Evolutionary conservation across 1,284 basidiomycete genomes (phyloP).

Genomic region (Psilocybe mexicana): DNA sequence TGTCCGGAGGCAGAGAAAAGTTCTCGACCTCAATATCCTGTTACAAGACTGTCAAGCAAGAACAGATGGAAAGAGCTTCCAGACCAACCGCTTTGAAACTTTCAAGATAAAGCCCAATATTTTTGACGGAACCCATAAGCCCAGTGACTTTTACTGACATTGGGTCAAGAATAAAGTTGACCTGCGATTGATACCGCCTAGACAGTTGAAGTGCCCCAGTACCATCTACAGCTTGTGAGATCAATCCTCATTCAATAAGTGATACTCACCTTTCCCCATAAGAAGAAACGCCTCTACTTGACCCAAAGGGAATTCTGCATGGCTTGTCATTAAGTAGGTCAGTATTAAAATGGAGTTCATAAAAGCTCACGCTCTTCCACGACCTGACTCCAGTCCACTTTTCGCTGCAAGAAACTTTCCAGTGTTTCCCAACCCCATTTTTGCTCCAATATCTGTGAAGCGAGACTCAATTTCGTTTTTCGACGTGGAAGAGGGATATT

Average conservation of each 20-base stretch:
- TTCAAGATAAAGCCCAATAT: slow-evolving; percentile 29
- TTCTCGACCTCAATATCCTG: slow-evolving; percentile 54
- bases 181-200: slow-evolving; percentile 57
- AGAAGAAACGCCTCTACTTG: slow-evolving; percentile 67
- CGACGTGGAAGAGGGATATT: slow-evolving; percentile 32
- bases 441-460: slow-evolving; percentile 59
- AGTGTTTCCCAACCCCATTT: slow-evolving; percentile 70
- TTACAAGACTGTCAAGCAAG: neutral
- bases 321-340: slow-evolving; percentile 3
- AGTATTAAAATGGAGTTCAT: slow-evolving; percentile 3
- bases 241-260: neutral
- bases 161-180: slow-evolving; percentile 57
- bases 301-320: slow-evolving; percentile 54
- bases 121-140: slow-evolving; percentile 44
- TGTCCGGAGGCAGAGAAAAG: slow-evolving; percentile 47
- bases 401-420: slow-evolving; percentile 48
- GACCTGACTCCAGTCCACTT: slow-evolving; percentile 53
- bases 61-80: neutral
- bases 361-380: slow-evolving; percentile 45
- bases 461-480: slow-evolving; percentile 45
- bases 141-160: slow-evolving; percentile 63
- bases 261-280: slow-evolving; percentile 62
- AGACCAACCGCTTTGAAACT: slow-evolving; percentile 14
- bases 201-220: slow-evolving; percentile 59
- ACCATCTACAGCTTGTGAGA: slow-evolving; percentile 52